Evolutionary conservation across 2,329 filamentous ascomycete species (phyloP).

Genomic region (Aspergillus novoparasiticus): DNA sequence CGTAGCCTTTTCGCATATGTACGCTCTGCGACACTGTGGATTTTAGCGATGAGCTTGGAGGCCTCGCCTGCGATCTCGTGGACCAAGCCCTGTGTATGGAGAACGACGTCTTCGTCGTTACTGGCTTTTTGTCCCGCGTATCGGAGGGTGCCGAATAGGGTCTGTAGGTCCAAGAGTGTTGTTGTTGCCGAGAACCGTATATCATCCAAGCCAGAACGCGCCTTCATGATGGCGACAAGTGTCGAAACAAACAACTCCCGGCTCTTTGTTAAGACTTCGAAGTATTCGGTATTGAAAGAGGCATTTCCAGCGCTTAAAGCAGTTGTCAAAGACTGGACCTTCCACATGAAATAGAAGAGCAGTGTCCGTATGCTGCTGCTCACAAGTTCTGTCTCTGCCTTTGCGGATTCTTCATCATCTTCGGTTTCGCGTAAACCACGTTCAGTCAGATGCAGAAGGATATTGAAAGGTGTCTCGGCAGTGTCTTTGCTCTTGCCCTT

Average conservation of each 20-base stretch:
- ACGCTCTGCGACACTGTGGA: slow-evolving; percentile 77
- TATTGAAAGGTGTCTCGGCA: slow-evolving; percentile 57
- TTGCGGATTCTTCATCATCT: slow-evolving; percentile 70
- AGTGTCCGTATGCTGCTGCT: slow-evolving; percentile 73
- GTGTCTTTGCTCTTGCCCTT: slow-evolving; percentile 44
- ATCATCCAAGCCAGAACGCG: slow-evolving; percentile 66
- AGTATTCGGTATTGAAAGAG: slow-evolving; percentile 63
- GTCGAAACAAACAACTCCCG: slow-evolving; percentile 55
- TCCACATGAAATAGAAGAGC: slow-evolving; percentile 96
- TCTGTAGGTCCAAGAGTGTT: slow-evolving; percentile 78
- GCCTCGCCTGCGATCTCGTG: slow-evolving; percentile 68
- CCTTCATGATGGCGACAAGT: slow-evolving; percentile 53
- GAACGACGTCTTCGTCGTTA: slow-evolving; percentile 49
- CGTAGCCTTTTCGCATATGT: slow-evolving; percentile 70
- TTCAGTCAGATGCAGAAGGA: slow-evolving; percentile 71
- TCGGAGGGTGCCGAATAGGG: slow-evolving; percentile 74
- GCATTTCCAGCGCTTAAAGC: slow-evolving; percentile 57
- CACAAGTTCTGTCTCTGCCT: slow-evolving; percentile 77
- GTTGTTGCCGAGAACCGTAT: slow-evolving; percentile 75
- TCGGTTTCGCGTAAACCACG: slow-evolving; percentile 68
- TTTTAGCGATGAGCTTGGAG: slow-evolving; percentile 68
- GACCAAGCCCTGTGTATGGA: slow-evolving; percentile 64
- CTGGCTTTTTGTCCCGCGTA: slow-evolving; percentile 46
- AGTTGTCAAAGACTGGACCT: slow-evolving; percentile 64
- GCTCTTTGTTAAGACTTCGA: slow-evolving; percentile 67